Percentiles rank a stretch among this genome's conserved stretches.
These are phyloP conservation scores for Ambrosiella xylebori DNA, from an alignment of 2,329 filamentous ascomycete species.

Conservation along the genomic window DNA sequence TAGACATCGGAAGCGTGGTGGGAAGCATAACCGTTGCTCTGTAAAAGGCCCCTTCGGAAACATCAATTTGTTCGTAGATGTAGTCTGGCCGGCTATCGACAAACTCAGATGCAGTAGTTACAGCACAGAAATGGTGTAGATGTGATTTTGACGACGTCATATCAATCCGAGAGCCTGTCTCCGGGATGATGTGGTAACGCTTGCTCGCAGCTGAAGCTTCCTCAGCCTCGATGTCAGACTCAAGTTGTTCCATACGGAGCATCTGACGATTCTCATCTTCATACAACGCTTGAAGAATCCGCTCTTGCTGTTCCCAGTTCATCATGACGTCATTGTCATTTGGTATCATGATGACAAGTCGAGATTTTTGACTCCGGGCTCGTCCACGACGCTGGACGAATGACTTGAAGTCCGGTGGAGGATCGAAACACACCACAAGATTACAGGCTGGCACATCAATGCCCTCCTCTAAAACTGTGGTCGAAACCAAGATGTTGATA, in stretches of 20 bases:
- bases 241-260: conserved; percentile 27
- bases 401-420: conserved; percentile 32
- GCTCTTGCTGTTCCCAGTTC: conserved; percentile 47
- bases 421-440: conserved; percentile 40
- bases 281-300: conserved; percentile 54
- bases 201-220: conserved; percentile 16
- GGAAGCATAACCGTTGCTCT: conserved; percentile 54
- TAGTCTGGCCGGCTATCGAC: conserved; percentile 54
- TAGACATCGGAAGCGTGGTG: conserved; percentile 41
- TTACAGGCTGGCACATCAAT: conserved; percentile 51
- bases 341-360: conserved; percentile 29
- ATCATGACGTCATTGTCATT: neutral
- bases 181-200: conserved; percentile 21
- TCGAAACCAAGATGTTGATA: conserved; percentile 42
- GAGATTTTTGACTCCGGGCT: conserved; percentile 33
- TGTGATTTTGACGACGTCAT: conserved; percentile 59
- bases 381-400: conserved; percentile 41
- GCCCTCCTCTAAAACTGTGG: conserved; percentile 48
- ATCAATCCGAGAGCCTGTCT: conserved; percentile 47
- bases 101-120: conserved; percentile 39
- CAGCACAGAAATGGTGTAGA: conserved; percentile 64
- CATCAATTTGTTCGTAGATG: conserved; percentile 26
- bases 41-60: conserved; percentile 17
- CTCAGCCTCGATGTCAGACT: conserved; percentile 22
- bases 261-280: conserved; percentile 42